phyloP scores from a whole-genome alignment of 257 asterid species.

The Forsythia suspensa region DNA sequence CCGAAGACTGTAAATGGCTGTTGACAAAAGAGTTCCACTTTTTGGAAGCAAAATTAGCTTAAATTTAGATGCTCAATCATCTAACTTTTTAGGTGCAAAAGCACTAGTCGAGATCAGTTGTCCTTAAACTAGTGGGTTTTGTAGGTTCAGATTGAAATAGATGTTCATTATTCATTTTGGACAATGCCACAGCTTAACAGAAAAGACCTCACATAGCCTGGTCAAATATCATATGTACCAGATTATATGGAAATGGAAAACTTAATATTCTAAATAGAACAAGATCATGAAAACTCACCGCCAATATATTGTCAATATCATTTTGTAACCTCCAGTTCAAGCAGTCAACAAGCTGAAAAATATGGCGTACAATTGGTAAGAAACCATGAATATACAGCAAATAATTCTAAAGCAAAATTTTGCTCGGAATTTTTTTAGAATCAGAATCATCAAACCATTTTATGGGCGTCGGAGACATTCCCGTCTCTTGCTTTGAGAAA shows the following conservation, averaged over 20 bases:
- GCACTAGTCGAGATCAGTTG: neutral
- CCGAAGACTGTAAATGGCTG: neutral
- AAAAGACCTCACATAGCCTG: neutral
- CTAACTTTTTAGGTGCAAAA: neutral
- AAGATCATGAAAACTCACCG: conserved; percentile 50
- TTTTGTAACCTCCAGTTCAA: conserved; percentile 85
- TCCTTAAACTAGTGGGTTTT: neutral
- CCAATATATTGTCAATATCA: conserved; percentile 67
- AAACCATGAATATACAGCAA: conserved; percentile 2
- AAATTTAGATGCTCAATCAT: neutral
- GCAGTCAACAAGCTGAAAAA: conserved; percentile 70
- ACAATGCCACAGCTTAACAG: neutral
- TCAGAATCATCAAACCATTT: conserved; percentile 55
- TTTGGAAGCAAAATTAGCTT: neutral
- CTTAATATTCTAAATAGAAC: neutral
- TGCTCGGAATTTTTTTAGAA: neutral
- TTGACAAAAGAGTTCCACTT: neutral
- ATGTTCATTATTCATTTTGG: neutral
- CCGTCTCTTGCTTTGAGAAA: conserved; percentile 94
- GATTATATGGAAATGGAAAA: neutral
- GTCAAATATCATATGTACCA: neutral
- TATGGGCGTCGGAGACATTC: conserved; percentile 52
- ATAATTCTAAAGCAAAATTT: neutral
- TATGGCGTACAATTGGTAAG: conserved; percentile 4
- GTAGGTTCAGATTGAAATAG: neutral